Conservation (phyloP, 192 early-diverging fungal genomes). For the Rhizophagus sp. region DNA sequence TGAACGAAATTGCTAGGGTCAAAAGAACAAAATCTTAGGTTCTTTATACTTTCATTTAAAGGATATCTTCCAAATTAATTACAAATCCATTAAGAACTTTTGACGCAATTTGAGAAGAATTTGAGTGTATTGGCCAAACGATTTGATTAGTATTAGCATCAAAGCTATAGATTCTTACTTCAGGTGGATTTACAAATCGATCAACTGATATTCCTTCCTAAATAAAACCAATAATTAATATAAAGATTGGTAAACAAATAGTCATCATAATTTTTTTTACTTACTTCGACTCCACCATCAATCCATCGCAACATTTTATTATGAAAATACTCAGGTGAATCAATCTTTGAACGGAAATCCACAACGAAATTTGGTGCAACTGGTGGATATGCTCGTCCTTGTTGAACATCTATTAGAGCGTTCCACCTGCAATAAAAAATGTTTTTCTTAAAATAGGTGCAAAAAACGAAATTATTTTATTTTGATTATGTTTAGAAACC, state of each 20-base stretch:
- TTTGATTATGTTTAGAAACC: no score
- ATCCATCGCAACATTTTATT: conserved; percentile 22
- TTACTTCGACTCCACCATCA: conserved; percentile 18
- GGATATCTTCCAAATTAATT: no score
- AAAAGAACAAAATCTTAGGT: no score
- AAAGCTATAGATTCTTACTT: neutral
- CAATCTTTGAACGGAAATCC: conserved; percentile 4
- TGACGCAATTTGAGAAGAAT: no score
- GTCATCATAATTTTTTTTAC: neutral
- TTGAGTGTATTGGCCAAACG: no score
- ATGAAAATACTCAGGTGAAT: conserved; percentile 9
- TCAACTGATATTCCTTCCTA: conserved; percentile 27
- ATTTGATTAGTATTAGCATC: no score
- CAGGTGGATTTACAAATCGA: neutral
- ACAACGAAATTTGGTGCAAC: conserved; percentile 18
- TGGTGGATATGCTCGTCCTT: neutral
- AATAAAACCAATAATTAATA: neutral
- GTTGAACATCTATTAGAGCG: neutral
- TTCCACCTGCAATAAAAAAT: conserved; percentile 18
- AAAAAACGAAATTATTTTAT: no score
- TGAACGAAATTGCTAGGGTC: no score
- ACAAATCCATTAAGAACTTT: no score
- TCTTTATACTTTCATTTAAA: no score
- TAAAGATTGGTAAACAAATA: neutral
- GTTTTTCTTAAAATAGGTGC: no score